Evolutionary conservation across 345 rosid species (phyloP).

Genomic region (Ceriops decandra): DNA sequence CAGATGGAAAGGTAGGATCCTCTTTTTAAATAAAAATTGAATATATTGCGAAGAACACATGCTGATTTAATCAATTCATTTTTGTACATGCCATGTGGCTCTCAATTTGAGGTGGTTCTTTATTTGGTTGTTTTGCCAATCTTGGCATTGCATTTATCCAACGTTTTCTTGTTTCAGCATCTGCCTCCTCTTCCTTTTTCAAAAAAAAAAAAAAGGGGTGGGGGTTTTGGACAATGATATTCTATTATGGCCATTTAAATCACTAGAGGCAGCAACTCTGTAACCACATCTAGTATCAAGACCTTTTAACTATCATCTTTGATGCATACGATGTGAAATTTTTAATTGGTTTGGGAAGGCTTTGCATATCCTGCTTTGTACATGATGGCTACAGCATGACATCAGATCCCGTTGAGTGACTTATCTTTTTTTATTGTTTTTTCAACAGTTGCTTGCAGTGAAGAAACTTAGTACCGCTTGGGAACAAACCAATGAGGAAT

Average conservation of each 20-base stretch:
- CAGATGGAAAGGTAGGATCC: constrained; percentile 60
- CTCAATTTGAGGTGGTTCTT: neutral
- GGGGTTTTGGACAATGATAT: neutral
- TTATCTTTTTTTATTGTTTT: constrained; percentile 9
- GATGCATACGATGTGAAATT: neutral
- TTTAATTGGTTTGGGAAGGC: neutral
- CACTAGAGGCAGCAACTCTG: too few species aligned
- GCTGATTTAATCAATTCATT: too few species aligned
- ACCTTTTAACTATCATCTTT: neutral
- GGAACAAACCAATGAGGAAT: constrained; percentile 55
- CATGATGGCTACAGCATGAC: neutral
- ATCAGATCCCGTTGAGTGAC: constrained; percentile 1
- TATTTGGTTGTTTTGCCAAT: neutral
- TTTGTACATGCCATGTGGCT: neutral
- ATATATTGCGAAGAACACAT: too few species aligned
- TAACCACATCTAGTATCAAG: too few species aligned
- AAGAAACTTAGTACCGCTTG: constrained; percentile 64
- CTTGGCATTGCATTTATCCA: neutral
- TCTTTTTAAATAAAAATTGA: neutral
- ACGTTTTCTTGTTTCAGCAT: neutral
- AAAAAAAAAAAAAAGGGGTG: neutral
- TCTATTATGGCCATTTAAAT: neutral
- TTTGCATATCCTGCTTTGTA: neutral
- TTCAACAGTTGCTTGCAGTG: constrained; percentile 59
- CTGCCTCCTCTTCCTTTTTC: neutral